Base-by-base conservation (phyloP, 1,139 yeast genomes). In the Zygotorulaspora mrakii region DNA sequence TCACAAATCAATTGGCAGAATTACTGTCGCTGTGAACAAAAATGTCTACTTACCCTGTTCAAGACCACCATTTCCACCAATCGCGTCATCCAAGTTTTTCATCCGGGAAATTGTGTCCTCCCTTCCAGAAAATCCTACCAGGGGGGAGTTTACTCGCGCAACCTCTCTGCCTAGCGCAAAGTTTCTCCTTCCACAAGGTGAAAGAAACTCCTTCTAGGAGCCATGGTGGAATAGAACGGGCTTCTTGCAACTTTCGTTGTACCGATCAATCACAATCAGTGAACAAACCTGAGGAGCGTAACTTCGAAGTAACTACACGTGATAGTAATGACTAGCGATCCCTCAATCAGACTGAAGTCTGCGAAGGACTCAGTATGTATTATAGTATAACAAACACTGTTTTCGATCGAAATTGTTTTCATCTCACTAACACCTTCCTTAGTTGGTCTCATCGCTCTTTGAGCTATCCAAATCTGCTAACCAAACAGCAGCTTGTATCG, bases 381-480 rank as follows among this genome's bases (percentile, higher is more conserved):
- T 11, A 25, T 14, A 14, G n/a, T 8, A 10, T 14, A 4, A 24
- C 16, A 18, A 11, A 12, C 6, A 10, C 18, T 5, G 17, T n/a
- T 10, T 10, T 14, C 34, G 13, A 17, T 14, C 6, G 16, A n/a
- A 22, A 13, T 23, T 26, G n/a, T n/a, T 22, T n/a, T 5, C 10
- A 20, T 12, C 9, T 29, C 14, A 24, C 33, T 35, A 25, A 40
- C 40, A 36, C 17, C n/a, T 33, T n/a, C 7, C 17, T 31, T 44
- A 79, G 64, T 73, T 85, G 35, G 88, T 86, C 47, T 76, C 94
- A 31, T 76, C 94, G 5, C 74, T 86, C 45, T 82, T 81, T 55
- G 88, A 82, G 60, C 74, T 86, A 45, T 79, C 94, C 38, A 83
- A 80, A 57, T 85, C 89, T 14, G 89, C 95, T 32, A 77, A 74